phyloP scores from a whole-genome alignment of 257 asterid species.

The Nicotiana tabacum region DNA sequence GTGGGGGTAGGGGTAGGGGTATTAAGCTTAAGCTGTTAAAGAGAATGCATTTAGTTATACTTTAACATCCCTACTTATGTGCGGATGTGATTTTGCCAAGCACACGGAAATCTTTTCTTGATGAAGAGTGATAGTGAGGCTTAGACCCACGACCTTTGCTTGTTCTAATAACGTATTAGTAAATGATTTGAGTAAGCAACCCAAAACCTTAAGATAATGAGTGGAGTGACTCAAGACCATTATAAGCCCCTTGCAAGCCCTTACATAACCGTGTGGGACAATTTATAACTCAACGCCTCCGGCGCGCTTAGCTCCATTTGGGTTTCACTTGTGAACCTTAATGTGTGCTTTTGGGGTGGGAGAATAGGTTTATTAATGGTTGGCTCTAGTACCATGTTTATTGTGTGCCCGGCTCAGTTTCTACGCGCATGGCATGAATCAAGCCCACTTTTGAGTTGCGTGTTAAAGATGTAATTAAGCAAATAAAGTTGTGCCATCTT shows the following conservation, averaged over 20 bases:
- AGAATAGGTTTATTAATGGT: background rate
- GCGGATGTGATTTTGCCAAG: background rate
- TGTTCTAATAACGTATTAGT: background rate
- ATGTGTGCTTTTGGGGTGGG: background rate
- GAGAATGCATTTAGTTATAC: background rate
- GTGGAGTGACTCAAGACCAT: background rate
- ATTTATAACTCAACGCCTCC: background rate
- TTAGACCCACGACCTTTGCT: background rate
- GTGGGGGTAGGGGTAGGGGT: too few relatives aligned
- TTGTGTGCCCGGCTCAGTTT: background rate
- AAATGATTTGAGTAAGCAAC: background rate
- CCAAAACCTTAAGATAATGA: background rate
- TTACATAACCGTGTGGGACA: background rate
- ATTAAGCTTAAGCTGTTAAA: background rate
- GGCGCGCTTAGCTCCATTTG: background rate
- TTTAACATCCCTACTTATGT: background rate
- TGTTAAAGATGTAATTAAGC: background rate
- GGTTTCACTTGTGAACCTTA: background rate
- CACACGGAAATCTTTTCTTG: slow-evolving; percentile 17
- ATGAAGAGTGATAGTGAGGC: background rate
- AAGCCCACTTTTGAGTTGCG: background rate
- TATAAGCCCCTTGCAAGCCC: background rate
- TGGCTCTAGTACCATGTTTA: background rate
- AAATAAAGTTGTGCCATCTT: background rate
- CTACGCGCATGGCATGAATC: background rate